Conservation (phyloP, 2,329 filamentous ascomycete genomes). For the Acrocalymma vagum region DNA sequence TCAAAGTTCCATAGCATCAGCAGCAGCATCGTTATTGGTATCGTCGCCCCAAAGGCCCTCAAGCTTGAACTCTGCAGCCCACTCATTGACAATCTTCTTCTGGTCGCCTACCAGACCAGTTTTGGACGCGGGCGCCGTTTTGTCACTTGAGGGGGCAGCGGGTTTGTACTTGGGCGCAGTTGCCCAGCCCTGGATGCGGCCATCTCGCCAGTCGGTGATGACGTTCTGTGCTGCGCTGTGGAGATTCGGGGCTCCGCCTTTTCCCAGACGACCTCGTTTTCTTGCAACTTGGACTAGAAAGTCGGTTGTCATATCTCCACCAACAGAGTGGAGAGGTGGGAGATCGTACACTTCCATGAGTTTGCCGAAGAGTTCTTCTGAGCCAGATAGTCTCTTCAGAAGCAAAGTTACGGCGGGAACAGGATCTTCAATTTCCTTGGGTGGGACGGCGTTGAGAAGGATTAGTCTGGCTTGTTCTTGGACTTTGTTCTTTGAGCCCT, state of each 20-base stretch:
- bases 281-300: conserved; percentile 95
- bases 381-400: conserved; percentile 79
- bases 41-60: conserved; percentile 89
- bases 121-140: conserved; percentile 43
- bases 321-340: conserved; percentile 73
- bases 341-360: conserved; percentile 86
- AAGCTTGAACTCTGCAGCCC: conserved; percentile 94
- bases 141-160: conserved; percentile 52
- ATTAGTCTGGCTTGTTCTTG: conserved; percentile 83
- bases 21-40: conserved; percentile 40
- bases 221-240: conserved; percentile 89
- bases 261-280: conserved; percentile 87
- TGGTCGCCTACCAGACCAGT: conserved; percentile 62
- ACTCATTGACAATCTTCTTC: conserved; percentile 89
- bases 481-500: conserved; percentile 62
- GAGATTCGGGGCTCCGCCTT: conserved; percentile 90
- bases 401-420: conserved; percentile 86
- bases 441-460: conserved; percentile 89
- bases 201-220: conserved; percentile 96
- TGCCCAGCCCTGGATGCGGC: conserved; percentile 91
- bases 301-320: conserved; percentile 83
- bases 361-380: conserved; percentile 77
- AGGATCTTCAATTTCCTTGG: conserved; percentile 93
- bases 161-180: conserved; percentile 76
- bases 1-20: conserved; percentile 48